Evolutionary conservation across 345 rosid species (phyloP).

Genomic region (Aquilaria malaccensis): DNA sequence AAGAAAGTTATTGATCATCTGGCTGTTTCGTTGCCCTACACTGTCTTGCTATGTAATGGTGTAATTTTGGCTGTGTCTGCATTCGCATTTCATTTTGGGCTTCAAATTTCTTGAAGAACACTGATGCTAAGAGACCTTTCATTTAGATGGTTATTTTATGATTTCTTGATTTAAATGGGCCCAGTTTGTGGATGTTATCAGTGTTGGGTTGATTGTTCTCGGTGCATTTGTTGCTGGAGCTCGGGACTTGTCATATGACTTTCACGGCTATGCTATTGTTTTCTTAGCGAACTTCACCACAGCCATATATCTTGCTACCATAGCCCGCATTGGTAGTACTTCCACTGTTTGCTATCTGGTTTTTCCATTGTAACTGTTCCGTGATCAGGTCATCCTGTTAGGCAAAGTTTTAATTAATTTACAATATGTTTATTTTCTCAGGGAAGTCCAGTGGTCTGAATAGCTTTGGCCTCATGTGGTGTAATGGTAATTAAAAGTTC

Average conservation of each 20-base stretch:
- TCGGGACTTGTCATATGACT: slow-evolving; percentile 90
- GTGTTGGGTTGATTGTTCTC: slow-evolving; percentile 84
- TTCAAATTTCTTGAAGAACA: background rate
- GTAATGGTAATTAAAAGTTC: slow-evolving; percentile 61
- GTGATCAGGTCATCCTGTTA: too few species aligned
- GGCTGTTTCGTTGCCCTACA: too few species aligned
- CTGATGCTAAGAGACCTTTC: slow-evolving; percentile 6
- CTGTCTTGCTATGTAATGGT: too few species aligned
- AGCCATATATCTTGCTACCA: slow-evolving; percentile 87
- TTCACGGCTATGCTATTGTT: slow-evolving; percentile 84
- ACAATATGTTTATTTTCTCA: slow-evolving; percentile 22
- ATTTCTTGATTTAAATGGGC: slow-evolving; percentile 37
- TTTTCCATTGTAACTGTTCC: slow-evolving; percentile 7
- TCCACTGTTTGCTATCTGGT: slow-evolving; percentile 7
- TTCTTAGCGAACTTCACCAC: slow-evolving; percentile 84
- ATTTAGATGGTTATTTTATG: slow-evolving; percentile 20
- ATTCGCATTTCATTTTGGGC: too few species aligned
- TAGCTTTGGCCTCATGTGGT: slow-evolving; percentile 99
- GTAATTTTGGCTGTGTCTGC: background rate
- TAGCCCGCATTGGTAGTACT: slow-evolving; percentile 72
- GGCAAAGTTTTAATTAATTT: background rate
- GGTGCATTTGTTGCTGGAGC: slow-evolving; percentile 97
- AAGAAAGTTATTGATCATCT: too few species aligned
- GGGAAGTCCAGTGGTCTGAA: slow-evolving; percentile 97
- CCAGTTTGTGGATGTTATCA: slow-evolving; percentile 44